These are phyloP conservation scores for Aspergillus coremiiformis DNA, from an alignment of 495 filamentous ascomycete species.

Conservation along the genomic window DNA sequence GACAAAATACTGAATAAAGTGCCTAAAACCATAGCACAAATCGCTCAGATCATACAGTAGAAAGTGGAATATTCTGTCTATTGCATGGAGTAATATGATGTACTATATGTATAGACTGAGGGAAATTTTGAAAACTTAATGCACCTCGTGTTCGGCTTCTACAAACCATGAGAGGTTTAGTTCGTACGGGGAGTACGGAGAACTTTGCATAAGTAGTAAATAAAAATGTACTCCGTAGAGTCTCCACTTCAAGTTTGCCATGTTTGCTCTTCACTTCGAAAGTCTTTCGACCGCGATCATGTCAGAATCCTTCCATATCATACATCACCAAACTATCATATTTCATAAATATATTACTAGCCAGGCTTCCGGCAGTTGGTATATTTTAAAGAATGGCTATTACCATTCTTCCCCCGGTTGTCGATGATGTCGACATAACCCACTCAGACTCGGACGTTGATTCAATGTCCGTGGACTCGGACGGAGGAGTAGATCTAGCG, in stretches of 20 bases:
- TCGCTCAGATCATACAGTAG: no score
- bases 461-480: constrained; percentile 48
- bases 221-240: no score
- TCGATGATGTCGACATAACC: constrained; percentile 27
- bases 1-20: no score
- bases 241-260: constrained; percentile 15
- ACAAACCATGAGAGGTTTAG: no score
- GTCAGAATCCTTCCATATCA: background rate
- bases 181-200: no score
- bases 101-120: no score
- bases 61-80: no score
- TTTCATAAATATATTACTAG: background rate
- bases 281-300: constrained; percentile 10
- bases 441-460: constrained; percentile 29
- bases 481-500: constrained; percentile 55
- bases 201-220: no score
- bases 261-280: constrained; percentile 15
- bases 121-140: no score
- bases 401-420: constrained; percentile 63
- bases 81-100: no score
- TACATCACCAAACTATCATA: background rate
- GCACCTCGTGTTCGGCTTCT: no score
- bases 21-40: no score
- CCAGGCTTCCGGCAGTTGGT: background rate
- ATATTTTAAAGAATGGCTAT: constrained; percentile 57